Evolutionary conservation across 148 eudicot genomes (phyloP), one percentile per base, ranked within the genome.

Genomic region (Fagopyrum tataricum): DNA sequence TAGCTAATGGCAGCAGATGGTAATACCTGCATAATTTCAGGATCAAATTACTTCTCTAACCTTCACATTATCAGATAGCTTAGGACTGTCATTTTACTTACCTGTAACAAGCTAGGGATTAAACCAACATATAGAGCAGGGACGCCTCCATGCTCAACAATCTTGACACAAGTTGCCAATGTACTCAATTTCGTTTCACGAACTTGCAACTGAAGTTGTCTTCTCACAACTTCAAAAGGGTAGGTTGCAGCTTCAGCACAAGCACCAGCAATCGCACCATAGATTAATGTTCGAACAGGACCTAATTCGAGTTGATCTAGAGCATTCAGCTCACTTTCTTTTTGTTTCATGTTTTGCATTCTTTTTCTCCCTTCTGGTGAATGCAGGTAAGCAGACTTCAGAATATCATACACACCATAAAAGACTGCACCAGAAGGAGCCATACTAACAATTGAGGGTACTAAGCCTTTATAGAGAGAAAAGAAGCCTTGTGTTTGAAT

Each of bases 1-100:
- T 95, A 95, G 82, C 98, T 95, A 59, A 95, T 91, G 76, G 98
- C 98, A 82, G 98, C 98, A 42, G 98, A 95, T 73, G 98, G 98
- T 76, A 95, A 81, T 49, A 91, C 98, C 97, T 94, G 91, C 53
- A 81, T 55, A 69, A 75, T 39, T 75, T 70, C 76, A 79, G 75
- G 43, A 41, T 31, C 47, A 26, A 68, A 51, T 31, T 31, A 31
- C 37, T 31, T 31, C 37, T 31, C 37, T 31, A 3, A 31, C 2
- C 37, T 31, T 31, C 0, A 31, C 1, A 31, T 31, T 31, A 31
- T 3, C 2, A 3, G 37, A 31, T 31, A 31, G 37, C 37, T 31
- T 31, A 31, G 2, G 37, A 31, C 37, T 31, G 37, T 31, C 37
- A 31, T 31, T 2, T 31, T n/a, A n/a, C n/a, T n/a, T 84, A 91